Evolutionary conservation across 768 basidiomycete species (phyloP), one percentile per base, ranked within the genome.

Genomic region (Podaxis sp.): DNA sequence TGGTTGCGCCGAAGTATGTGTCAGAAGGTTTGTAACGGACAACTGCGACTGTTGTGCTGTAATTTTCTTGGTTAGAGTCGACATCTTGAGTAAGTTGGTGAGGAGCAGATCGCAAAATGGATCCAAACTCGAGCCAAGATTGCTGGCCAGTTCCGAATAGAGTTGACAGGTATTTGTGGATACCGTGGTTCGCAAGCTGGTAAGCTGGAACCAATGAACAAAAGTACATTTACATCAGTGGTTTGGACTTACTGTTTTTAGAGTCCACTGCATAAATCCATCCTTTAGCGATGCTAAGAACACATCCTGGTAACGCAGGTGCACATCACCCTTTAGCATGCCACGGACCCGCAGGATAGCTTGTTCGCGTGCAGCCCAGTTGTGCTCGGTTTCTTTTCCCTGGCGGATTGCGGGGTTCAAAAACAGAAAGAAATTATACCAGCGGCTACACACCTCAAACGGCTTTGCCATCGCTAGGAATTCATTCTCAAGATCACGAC

Each of bases 341-440:
- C 95, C 92, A 49, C 95, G 85, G 7, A 98, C 89, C 17, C 86
- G 82, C 47, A 85, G 79, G 64, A 96, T 81, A 9, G 90, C 82
- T 66, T 82, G 83, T 65, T 99, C 96, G 63, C 96, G 84, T 29
- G 80, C 77, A 47, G 84, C 80, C 96, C 96, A 99, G 68, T 99
- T 99, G 65, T 96, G 93, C 71, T 99, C 96, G 0, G 91, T 91
- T 76, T 99, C 96, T 76, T 86, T 96, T n/a, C 96, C 97, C 90
- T 94, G 64, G 2, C 59, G 51, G 51, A 55, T 57, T 49, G 63
- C 22, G 53, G 55, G 47, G 9, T 50, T 47, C 27, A 57, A 40
- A 27, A 50, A 59, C 1, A 53, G n/a, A 2, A 22, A 11, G 40
- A 47, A 47, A 24, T 4, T 50, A 54, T 17, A 29, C 29, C 5